Evolutionary conservation across 495 filamentous ascomycete species (phyloP).

Genomic region (Hypoxylon fragiforme): DNA sequence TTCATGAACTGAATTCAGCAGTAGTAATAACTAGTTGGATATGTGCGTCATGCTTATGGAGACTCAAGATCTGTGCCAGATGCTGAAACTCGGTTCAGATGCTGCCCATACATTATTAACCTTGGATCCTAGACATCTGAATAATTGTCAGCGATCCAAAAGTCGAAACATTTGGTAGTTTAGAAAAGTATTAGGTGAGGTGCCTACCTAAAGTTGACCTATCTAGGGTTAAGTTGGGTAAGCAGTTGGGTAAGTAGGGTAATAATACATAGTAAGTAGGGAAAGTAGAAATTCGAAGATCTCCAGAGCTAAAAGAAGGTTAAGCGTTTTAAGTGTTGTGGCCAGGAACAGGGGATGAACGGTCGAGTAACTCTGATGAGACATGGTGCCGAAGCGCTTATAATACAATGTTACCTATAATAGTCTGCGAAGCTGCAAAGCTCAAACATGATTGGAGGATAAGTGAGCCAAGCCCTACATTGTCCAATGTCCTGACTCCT

Average conservation of each 20-base stretch:
- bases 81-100: conserved; percentile 8
- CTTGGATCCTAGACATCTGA: too few species aligned
- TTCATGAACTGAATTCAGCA: not conserved
- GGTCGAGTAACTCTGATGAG: not conserved
- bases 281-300: too few species aligned
- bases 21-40: too few species aligned
- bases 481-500: not conserved
- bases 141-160: not conserved
- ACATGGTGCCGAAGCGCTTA: not conserved
- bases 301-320: too few species aligned
- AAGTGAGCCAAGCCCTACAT: not conserved
- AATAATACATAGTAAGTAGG: too few species aligned
- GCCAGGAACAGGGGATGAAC: not conserved
- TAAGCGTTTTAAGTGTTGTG: not conserved
- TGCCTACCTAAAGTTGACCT: too few species aligned
- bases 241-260: too few species aligned
- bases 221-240: too few species aligned
- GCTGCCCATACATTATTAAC: not conserved
- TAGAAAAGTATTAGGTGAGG: too few species aligned
- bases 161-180: not conserved
- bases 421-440: not conserved
- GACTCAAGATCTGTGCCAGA: conserved; percentile 5
- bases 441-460: not conserved
- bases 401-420: not conserved
- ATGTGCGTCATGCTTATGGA: conserved; percentile 1